These are phyloP conservation scores for Tetrapisispora namnaoensis DNA, from an alignment of 805 yeast genomes.

Conservation along the genomic window DNA sequence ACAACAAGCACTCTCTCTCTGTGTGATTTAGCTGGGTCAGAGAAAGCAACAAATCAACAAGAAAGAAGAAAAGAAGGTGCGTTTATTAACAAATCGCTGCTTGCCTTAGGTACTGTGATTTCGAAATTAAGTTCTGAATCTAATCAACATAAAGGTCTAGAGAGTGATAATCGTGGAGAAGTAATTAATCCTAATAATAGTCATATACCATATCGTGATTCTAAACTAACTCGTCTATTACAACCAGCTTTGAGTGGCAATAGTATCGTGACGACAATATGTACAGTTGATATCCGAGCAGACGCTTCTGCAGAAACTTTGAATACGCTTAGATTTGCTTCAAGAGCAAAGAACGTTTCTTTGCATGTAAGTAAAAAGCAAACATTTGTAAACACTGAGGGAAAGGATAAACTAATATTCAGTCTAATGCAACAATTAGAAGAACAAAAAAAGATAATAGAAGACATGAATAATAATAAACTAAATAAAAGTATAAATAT, in stretches of 20 bases:
- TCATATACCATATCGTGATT: constrained; percentile 89
- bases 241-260: constrained; percentile 91
- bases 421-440: constrained; percentile 53
- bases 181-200: constrained; percentile 27
- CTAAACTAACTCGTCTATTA: constrained; percentile 77
- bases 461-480: neutral
- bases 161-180: neutral
- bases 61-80: constrained; percentile 93
- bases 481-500: neutral
- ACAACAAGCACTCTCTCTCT: constrained; percentile 58
- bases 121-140: constrained; percentile 50
- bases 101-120: constrained; percentile 89
- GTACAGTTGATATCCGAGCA: constrained; percentile 68
- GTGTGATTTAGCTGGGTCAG: constrained; percentile 97
- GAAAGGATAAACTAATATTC: constrained; percentile 44
- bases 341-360: constrained; percentile 65
- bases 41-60: constrained; percentile 52
- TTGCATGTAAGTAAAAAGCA: constrained; percentile 50
- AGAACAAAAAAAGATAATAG: constrained; percentile 33
- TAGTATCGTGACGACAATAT: constrained; percentile 72
- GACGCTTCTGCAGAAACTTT: constrained; percentile 65
- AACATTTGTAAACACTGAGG: constrained; percentile 30
- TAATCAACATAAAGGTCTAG: constrained; percentile 18
- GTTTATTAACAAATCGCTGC: constrained; percentile 78
- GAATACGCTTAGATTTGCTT: constrained; percentile 80